Conservation (phyloP, 805 yeast genomes). For the Candida argentea region DNA sequence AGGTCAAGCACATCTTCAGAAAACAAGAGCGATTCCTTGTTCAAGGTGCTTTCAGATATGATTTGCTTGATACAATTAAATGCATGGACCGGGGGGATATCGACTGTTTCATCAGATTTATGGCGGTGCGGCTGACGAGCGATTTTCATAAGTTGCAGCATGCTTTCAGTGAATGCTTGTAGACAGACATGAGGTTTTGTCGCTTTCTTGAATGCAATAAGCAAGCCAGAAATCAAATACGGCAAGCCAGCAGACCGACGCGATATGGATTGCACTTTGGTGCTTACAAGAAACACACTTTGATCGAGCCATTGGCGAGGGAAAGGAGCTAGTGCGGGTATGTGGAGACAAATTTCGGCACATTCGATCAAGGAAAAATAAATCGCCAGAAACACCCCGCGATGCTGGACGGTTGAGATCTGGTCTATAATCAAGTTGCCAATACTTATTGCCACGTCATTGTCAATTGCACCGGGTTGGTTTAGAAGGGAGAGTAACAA, state of each 20-base stretch:
- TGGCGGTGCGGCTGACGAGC: slow-evolving; percentile 41
- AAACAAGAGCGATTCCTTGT: slow-evolving; percentile 39
- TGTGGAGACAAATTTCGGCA: slow-evolving; percentile 43
- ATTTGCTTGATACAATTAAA: slow-evolving; percentile 73
- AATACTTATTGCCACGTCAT: slow-evolving; percentile 4
- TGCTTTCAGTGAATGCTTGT: too few relatives aligned
- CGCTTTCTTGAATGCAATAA: slow-evolving; percentile 37
- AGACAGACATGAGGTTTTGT: slow-evolving; percentile 12
- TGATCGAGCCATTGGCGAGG: slow-evolving; percentile 51
- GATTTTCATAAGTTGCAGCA: slow-evolving; percentile 32
- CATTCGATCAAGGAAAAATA: slow-evolving; percentile 69
- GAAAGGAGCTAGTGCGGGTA: slow-evolving; percentile 18
- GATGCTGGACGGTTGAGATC: slow-evolving; percentile 65
- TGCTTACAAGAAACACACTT: slow-evolving; percentile 43
- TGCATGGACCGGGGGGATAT: slow-evolving; percentile 90
- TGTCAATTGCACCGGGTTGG: slow-evolving; percentile 29
- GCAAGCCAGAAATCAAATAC: slow-evolving; percentile 59
- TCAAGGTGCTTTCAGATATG: slow-evolving; percentile 60
- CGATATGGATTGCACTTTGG: slow-evolving; percentile 60
- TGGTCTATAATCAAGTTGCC: slow-evolving; percentile 53
- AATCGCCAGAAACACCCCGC: slow-evolving; percentile 88
- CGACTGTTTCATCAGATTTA: slow-evolving; percentile 45
- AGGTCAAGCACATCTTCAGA: slow-evolving; percentile 50
- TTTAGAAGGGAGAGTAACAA: too few relatives aligned
- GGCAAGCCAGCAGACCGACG: slow-evolving; percentile 94